Conservation (phyloP, 495 filamentous ascomycete species). For the Xylaria palmicola region DNA sequence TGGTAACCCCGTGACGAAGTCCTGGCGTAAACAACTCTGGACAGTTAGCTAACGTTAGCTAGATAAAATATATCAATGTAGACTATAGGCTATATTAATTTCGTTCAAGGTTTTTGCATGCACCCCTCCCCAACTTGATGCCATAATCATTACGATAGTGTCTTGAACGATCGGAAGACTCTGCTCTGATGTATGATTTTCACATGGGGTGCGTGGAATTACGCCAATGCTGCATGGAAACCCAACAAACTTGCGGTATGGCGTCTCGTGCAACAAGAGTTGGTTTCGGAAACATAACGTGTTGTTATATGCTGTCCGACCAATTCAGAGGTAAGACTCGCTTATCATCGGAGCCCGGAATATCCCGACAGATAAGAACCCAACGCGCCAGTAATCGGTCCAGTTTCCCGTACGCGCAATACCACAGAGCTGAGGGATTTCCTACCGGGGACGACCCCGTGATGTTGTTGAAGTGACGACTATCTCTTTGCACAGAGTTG, state of each 20-base stretch:
- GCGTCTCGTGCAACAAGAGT: not conserved
- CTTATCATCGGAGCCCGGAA: slow-evolving; percentile 7
- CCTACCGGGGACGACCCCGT: not conserved
- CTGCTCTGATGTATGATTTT: not conserved
- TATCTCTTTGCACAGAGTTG: not conserved
- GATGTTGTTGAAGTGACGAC: slow-evolving; percentile 6
- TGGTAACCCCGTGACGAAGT: not conserved
- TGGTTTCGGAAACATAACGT: not conserved
- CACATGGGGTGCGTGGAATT: not conserved
- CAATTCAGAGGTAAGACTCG: not conserved
- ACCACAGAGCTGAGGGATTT: slow-evolving; percentile 7
- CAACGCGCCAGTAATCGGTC: not conserved
- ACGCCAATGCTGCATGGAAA: slow-evolving; percentile 2
- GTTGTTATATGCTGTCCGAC: not conserved
- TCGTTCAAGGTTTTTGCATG: too few species aligned
- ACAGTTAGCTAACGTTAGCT: too few species aligned
- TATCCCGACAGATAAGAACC: not conserved
- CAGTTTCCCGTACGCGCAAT: not conserved
- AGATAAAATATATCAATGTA: too few species aligned
- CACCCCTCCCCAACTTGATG: too few species aligned
- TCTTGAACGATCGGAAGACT: not conserved
- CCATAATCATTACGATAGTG: too few species aligned
- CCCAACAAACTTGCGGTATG: not conserved
- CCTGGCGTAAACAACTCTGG: too few species aligned
- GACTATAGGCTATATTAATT: too few species aligned